phyloP scores from a whole-genome alignment of 768 basidiomycete species.

The Hericium alpestre region DNA sequence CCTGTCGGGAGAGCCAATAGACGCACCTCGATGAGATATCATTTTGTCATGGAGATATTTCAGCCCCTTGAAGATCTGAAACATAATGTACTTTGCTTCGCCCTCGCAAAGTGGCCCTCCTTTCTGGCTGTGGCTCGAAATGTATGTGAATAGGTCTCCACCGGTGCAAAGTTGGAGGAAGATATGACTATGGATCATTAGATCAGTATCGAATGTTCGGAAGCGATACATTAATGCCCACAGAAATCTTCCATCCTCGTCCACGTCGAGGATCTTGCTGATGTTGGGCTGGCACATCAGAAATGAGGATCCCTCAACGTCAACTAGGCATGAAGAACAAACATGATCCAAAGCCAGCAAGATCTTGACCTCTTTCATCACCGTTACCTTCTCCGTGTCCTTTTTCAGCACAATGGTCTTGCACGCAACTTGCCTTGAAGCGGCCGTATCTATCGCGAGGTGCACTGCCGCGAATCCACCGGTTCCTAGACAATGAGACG shows the following conservation, averaged over 20 bases:
- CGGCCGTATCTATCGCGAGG: slow-evolving; percentile 56
- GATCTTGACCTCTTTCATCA: slow-evolving; percentile 73
- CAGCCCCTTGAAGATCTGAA: slow-evolving; percentile 63
- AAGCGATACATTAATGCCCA: slow-evolving; percentile 17
- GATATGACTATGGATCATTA: slow-evolving; percentile 42
- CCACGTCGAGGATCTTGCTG: slow-evolving; percentile 64
- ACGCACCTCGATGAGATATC: slow-evolving; percentile 71
- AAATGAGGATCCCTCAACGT: background rate
- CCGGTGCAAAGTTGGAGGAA: slow-evolving; percentile 81
- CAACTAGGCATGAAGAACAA: slow-evolving; percentile 13
- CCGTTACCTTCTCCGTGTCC: slow-evolving; percentile 44
- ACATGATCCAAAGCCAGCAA: slow-evolving; percentile 66
- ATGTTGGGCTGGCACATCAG: slow-evolving; percentile 55
- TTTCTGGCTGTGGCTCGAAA: slow-evolving; percentile 46
- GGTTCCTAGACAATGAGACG: slow-evolving; percentile 67
- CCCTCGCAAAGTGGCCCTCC: slow-evolving; percentile 55
- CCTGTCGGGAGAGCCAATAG: background rate
- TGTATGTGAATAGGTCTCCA: slow-evolving; percentile 82
- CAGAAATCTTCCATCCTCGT: slow-evolving; percentile 52
- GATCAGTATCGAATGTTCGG: background rate
- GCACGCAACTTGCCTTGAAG: slow-evolving; percentile 69
- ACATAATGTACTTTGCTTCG: slow-evolving; percentile 79
- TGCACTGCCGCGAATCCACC: slow-evolving; percentile 80
- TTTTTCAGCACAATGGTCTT: slow-evolving; percentile 66
- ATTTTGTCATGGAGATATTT: slow-evolving; percentile 58